phyloP scores from a whole-genome alignment of 139 green algal species.

The Chlorella sp. region DNA sequence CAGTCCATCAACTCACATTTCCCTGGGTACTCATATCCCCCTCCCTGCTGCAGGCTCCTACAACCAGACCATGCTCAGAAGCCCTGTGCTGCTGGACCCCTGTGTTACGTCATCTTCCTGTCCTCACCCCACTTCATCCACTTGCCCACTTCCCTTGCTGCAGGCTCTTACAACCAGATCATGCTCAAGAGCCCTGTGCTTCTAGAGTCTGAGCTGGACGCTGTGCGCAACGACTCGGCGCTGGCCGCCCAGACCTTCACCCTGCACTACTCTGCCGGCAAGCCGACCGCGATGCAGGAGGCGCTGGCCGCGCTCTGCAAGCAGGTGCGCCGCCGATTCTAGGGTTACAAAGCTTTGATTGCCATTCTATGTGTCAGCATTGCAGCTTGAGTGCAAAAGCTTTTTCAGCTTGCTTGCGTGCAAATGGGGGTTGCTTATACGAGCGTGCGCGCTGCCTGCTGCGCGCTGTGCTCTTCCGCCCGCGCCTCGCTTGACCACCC shows the following conservation, averaged over 20 bases:
- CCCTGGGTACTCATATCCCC: too few species aligned
- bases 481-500: background rate
- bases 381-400: too few species aligned
- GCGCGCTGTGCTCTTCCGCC: background rate
- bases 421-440: too few species aligned
- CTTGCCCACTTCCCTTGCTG: background rate
- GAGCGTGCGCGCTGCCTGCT: background rate
- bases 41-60: slow-evolving; percentile 39
- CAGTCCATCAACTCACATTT: background rate
- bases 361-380: too few species aligned
- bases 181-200: slow-evolving; percentile 90
- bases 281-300: slow-evolving; percentile 2
- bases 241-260: slow-evolving; percentile 61
- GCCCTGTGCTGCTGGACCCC: slow-evolving; percentile 95
- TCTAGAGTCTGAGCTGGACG: slow-evolving; percentile 89
- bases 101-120: background rate
- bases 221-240: slow-evolving; percentile 61
- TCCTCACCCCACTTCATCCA: background rate
- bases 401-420: too few species aligned
- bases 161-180: slow-evolving; percentile 64
- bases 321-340: too few species aligned
- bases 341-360: too few species aligned
- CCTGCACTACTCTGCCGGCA: slow-evolving; percentile 33
- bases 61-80: slow-evolving; percentile 79
- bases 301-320: slow-evolving; percentile 23